A percentile compares a stretch with the other conserved stretches of the same genome.
These are phyloP conservation scores for Paramecium sonneborni DNA, from an alignment of 73 alveolate genomes.

Conservation along the genomic window DNA sequence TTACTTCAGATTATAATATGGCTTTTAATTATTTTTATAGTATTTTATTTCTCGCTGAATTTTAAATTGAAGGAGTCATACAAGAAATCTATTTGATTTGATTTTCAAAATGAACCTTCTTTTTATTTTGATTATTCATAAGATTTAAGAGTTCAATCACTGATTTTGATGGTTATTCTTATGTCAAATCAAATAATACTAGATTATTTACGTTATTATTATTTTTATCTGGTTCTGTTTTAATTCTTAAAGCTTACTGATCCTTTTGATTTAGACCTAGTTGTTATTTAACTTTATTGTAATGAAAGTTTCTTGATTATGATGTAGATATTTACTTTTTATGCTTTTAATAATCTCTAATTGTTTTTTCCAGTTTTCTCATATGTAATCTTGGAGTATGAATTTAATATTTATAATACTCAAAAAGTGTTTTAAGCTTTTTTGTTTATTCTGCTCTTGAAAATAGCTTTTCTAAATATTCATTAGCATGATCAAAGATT, in stretches of 20 bases:
- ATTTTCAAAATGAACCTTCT: background rate
- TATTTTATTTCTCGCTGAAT: background rate
- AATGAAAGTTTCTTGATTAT: background rate
- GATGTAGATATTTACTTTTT: background rate
- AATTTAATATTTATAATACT: background rate
- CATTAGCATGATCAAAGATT: background rate
- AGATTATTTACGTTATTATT: background rate
- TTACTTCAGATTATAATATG: background rate
- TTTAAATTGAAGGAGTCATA: background rate
- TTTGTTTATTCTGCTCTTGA: background rate
- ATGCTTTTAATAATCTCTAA: background rate
- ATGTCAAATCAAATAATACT: conserved; percentile 1
- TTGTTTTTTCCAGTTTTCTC: background rate
- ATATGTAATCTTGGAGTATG: background rate
- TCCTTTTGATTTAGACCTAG: background rate
- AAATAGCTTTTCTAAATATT: background rate
- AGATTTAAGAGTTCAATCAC: background rate
- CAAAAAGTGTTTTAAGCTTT: background rate
- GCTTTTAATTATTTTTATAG: conserved; percentile 1
- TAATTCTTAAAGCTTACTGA: background rate
- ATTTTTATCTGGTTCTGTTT: conserved; percentile 18
- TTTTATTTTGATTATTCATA: background rate
- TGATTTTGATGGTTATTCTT: conserved; percentile 2
- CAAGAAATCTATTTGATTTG: background rate
- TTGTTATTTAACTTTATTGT: background rate